phyloP scores from a whole-genome alignment of 345 rosid genomes.

The Murraya paniculata region DNA sequence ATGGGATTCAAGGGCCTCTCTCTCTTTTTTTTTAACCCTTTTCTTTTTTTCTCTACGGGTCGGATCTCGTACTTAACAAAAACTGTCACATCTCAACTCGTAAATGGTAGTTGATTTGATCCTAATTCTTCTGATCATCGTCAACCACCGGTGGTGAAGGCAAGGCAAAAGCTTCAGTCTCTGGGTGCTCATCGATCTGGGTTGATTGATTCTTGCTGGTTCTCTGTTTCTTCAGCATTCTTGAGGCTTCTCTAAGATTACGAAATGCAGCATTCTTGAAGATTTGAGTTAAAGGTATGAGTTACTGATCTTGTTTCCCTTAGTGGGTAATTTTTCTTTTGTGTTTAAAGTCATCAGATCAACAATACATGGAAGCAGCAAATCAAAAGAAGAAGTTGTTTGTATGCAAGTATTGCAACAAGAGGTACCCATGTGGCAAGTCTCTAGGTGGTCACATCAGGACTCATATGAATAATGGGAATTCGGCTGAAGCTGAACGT shows the following conservation, averaged over 20 bases:
- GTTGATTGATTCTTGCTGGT: constrained; percentile 14
- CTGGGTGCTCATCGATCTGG: constrained; percentile 32
- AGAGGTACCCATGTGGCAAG: constrained; percentile 75
- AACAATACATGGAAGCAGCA: constrained; percentile 41
- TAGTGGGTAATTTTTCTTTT: constrained; percentile 29
- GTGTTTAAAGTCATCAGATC: constrained; percentile 22
- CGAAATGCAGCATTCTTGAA: constrained; percentile 33
- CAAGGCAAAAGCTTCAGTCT: constrained; percentile 27
- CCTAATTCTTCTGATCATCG: constrained; percentile 28
- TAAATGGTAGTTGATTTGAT: constrained; percentile 21
- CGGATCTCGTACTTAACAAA: constrained; percentile 53
- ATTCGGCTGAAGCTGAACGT: constrained; percentile 37
- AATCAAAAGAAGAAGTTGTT: constrained; percentile 52
- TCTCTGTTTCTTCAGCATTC: not conserved
- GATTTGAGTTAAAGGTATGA: constrained; percentile 40
- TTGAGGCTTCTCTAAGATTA: constrained; percentile 7
- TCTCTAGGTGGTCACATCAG: constrained; percentile 90
- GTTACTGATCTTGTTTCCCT: constrained; percentile 21
- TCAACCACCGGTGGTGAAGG: constrained; percentile 15
- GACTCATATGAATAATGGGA: constrained; percentile 57
- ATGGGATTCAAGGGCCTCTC: constrained; percentile 28
- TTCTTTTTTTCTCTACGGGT: constrained; percentile 24
- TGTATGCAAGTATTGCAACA: constrained; percentile 73
- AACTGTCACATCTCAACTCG: constrained; percentile 47
- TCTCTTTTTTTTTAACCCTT: not conserved